A percentile compares a stretch with the other conserved stretches of the same genome.
phyloP scores from a whole-genome alignment of 768 basidiomycete genomes.

The Rubroboletus satanas region DNA sequence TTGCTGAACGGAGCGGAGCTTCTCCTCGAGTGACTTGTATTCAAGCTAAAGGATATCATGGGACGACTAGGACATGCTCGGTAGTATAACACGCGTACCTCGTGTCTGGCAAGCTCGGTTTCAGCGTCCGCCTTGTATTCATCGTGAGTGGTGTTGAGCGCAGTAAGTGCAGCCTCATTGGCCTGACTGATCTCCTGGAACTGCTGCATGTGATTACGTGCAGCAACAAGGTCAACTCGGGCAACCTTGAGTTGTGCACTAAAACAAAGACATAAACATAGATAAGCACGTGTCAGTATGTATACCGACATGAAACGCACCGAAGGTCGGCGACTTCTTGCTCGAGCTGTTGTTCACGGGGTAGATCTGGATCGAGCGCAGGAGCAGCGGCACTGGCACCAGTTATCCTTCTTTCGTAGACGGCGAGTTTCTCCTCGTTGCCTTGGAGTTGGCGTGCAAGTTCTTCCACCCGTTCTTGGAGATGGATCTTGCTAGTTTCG shows the following conservation, averaged over 20 bases:
- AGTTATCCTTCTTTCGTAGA: constrained; percentile 69
- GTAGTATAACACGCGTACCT: constrained; percentile 42
- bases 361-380: constrained; percentile 43
- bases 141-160: constrained; percentile 69
- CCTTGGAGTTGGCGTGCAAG: constrained; percentile 61
- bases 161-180: constrained; percentile 70
- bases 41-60: constrained; percentile 48
- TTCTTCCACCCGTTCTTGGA: constrained; percentile 58
- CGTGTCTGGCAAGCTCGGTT: constrained; percentile 58
- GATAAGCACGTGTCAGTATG: not conserved
- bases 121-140: constrained; percentile 76
- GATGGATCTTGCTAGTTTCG: constrained; percentile 74
- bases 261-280: not conserved
- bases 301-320: constrained; percentile 36
- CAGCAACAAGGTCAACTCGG: constrained; percentile 70
- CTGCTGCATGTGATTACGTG: constrained; percentile 72
- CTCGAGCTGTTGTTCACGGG: constrained; percentile 76
- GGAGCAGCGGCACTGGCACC: constrained; percentile 31
- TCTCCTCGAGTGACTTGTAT: constrained; percentile 57
- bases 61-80: not conserved
- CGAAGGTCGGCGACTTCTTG: constrained; percentile 82
- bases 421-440: constrained; percentile 78
- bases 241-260: constrained; percentile 75
- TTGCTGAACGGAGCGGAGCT: constrained; percentile 48
- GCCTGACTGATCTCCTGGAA: constrained; percentile 85